These are phyloP conservation scores for Epichloe hybrida DNA, from an alignment of 2,329 filamentous ascomycete genomes.

Conservation along the genomic window DNA sequence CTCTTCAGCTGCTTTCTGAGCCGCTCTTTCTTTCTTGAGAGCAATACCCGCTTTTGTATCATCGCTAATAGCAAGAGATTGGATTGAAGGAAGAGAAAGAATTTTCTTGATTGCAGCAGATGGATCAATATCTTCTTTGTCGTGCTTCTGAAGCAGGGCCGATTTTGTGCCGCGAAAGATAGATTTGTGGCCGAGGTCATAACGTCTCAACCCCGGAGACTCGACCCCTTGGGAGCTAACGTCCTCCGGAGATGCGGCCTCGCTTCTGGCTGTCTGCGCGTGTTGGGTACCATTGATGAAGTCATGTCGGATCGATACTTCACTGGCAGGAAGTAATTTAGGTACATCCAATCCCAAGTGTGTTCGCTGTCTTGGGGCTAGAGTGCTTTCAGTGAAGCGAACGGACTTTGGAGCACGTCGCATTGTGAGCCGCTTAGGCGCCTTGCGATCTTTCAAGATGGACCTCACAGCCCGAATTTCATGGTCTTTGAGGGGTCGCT, in stretches of 20 bases:
- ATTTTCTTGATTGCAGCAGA: conserved; percentile 14
- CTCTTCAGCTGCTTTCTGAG: conserved; percentile 14
- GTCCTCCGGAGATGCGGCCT: background rate
- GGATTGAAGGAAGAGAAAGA: conserved; percentile 14
- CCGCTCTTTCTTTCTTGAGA: conserved; percentile 8
- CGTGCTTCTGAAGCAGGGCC: background rate
- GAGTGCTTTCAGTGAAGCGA: conserved; percentile 17
- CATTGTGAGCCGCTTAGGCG: conserved; percentile 15
- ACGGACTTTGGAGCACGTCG: conserved; percentile 15
- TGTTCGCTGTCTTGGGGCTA: conserved; percentile 14
- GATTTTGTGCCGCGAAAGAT: background rate
- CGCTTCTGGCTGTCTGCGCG: background rate
- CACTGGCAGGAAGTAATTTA: conserved; percentile 4
- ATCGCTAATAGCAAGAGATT: conserved; percentile 16
- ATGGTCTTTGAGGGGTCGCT: conserved; percentile 8
- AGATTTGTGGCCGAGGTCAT: background rate
- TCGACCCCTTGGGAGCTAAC: background rate
- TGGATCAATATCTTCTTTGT: conserved; percentile 4
- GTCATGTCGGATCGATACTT: background rate
- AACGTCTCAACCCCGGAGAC: background rate
- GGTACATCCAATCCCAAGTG: conserved; percentile 15
- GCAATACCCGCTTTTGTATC: conserved; percentile 10
- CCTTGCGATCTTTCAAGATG: conserved; percentile 16
- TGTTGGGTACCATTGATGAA: background rate
- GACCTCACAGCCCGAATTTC: conserved; percentile 13